Base-by-base conservation (phyloP, 805 yeast genomes). In the Teunomyces lycoperdinae region DNA sequence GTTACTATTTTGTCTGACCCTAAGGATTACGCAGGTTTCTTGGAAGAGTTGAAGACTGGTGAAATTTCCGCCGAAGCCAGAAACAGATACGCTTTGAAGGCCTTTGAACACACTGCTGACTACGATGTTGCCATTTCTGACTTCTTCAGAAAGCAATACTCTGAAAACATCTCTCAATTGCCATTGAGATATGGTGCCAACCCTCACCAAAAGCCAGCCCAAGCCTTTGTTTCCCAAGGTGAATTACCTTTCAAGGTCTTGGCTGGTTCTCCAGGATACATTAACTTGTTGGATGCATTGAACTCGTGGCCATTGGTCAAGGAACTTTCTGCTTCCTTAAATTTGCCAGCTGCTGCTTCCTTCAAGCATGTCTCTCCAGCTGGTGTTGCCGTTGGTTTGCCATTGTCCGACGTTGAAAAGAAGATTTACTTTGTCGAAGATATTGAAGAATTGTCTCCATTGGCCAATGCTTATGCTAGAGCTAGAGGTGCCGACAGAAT, bases 401-500 rank as follows among this genome's bases (percentile, higher is more conserved):
- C 99, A 56, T 78, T 94, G 60, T 65, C 86, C 42, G 99, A 91
- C 44, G 76, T 84, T 54, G 99, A 94, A 78, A 91, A 90, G 80
- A 87, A 92, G 73, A 82, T 92, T 55, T 94, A 94, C 79, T 94
- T 94, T 67, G 99, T 94, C 54, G 84, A 83, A 58, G 97, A 89
- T 69, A 89, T 92, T 63, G 96, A 89, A 71, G 89, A 91, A 78
- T 77, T 94, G 67, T 89, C 97, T 9, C 98, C 99, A 48, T 79
- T 94, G 65, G 99, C 99, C 54, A 87, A 87, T 65, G 99, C 99
- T 49, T 94, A 94, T 64, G 99, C 99, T 33, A 88, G 98, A 76
- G 99, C 99, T 48, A 88, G 99, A 74, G 99, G 99, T 71, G 99
- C 99, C 58, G 99, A 94, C 74, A 86, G 99, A 81, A 94, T 94